Conservation (phyloP, 768 basidiomycete genomes). For the Mycena polygramma region DNA sequence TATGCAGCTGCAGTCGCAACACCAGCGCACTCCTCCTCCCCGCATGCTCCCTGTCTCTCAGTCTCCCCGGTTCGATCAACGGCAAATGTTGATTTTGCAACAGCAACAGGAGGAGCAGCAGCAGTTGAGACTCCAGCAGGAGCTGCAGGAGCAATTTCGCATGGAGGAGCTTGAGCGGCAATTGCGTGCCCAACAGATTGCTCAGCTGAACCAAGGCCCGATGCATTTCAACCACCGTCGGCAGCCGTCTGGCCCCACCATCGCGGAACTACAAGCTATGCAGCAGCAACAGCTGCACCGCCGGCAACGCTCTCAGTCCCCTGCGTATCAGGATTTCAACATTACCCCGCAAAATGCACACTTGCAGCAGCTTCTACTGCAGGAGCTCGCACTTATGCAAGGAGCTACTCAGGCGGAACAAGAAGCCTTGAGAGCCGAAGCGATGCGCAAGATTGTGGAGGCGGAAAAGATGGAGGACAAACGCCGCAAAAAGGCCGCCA, state of each 20-base stretch:
- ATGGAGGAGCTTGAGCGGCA: constrained; percentile 78
- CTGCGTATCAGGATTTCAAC: constrained; percentile 65
- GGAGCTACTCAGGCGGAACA: constrained; percentile 71
- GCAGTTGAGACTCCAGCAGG: constrained; percentile 68
- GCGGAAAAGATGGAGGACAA: constrained; percentile 91
- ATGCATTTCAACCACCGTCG: constrained; percentile 54
- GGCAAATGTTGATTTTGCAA: constrained; percentile 76
- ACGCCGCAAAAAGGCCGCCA: constrained; percentile 82
- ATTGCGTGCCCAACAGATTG: constrained; percentile 65
- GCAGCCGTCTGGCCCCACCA: constrained; percentile 59
- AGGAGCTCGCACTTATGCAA: constrained; percentile 79
- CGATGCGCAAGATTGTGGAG: constrained; percentile 91
- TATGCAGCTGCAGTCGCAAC: constrained; percentile 54
- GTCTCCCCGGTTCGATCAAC: constrained; percentile 84
- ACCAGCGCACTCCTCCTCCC: constrained; percentile 75
- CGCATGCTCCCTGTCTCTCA: constrained; percentile 81
- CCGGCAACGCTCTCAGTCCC: constrained; percentile 60
- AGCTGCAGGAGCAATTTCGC: constrained; percentile 74
- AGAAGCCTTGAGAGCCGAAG: constrained; percentile 80
- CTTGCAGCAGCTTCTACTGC: constrained; percentile 81
- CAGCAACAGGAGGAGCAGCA: constrained; percentile 76
- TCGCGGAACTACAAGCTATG: constrained; percentile 62
- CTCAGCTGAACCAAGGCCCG: constrained; percentile 59
- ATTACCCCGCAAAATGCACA: constrained; percentile 75
- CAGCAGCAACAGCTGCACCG: constrained; percentile 67